phyloP scores from a whole-genome alignment of 192 early-diverging fungal species.

The Gaertneriomyces sp. region DNA sequence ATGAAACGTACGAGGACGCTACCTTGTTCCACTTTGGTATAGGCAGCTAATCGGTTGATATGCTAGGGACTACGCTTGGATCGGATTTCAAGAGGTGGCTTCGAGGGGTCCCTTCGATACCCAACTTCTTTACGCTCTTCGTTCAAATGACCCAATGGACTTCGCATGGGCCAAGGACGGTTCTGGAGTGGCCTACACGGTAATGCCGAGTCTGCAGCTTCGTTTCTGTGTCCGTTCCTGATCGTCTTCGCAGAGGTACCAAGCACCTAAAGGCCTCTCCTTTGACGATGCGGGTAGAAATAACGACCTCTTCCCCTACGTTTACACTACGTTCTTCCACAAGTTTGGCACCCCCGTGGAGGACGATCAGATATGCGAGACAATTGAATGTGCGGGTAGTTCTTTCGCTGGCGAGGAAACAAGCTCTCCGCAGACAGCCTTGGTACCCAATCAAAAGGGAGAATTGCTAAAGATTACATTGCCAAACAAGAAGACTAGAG shows the following conservation, averaged over 20 bases:
- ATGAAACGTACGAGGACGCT: constrained; percentile 16
- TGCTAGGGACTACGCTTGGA: constrained; percentile 18
- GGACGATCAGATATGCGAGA: not conserved
- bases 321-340: constrained; percentile 7
- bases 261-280: constrained; percentile 11
- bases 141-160: not conserved
- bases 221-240: not conserved
- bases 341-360: constrained; percentile 5
- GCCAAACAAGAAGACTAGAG: not conserved
- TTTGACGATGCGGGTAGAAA: constrained; percentile 19
- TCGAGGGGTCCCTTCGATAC: constrained; percentile 16
- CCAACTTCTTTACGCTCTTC: constrained; percentile 2
- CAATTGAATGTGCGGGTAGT: not conserved
- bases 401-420: constrained; percentile 1
- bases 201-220: constrained; percentile 3
- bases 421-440: not conserved
- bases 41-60: too few relatives aligned
- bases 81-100: constrained; percentile 12
- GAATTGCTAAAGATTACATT: not conserved
- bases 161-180: constrained; percentile 8
- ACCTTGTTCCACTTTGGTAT: not conserved
- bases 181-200: constrained; percentile 10
- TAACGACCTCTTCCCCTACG: constrained; percentile 12
- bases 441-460: not conserved
- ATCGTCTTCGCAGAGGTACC: not conserved